These are phyloP conservation scores for Aspergillus homomorphus DNA, from an alignment of 495 filamentous ascomycete genomes.

Conservation along the genomic window DNA sequence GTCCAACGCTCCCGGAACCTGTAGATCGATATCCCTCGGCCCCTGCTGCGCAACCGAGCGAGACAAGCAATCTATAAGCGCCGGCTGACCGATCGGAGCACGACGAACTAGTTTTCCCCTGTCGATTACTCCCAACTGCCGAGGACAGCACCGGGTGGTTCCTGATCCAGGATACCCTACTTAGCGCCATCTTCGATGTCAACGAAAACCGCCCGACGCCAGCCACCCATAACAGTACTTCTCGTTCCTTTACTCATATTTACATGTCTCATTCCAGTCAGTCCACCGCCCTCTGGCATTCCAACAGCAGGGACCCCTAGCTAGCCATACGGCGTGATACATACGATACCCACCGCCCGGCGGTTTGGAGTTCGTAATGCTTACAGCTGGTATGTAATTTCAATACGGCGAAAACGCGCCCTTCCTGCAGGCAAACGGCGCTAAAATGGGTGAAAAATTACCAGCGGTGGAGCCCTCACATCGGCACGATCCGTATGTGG, in stretches of 20 bases:
- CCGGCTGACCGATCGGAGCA: neutral
- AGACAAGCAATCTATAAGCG: neutral
- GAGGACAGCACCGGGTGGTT: too few relatives aligned
- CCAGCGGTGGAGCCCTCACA: neutral
- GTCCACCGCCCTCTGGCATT: neutral
- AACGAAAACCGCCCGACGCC: neutral
- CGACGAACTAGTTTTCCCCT: neutral
- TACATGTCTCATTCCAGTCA: neutral
- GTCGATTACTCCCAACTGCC: neutral
- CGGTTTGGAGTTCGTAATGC: neutral
- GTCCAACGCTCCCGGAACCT: neutral
- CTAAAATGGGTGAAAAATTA: neutral
- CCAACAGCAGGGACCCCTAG: neutral
- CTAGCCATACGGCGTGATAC: neutral
- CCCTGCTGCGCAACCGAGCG: neutral
- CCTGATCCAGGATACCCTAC: neutral
- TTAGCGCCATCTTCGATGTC: neutral
- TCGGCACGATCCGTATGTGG: neutral
- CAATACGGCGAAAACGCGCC: neutral
- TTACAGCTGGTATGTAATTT: neutral
- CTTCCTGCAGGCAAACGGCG: neutral
- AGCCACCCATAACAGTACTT: too few relatives aligned
- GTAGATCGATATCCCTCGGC: neutral
- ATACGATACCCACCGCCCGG: neutral
- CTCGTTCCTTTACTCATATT: neutral